Evolutionary conservation across 345 rosid genomes (phyloP), one percentile per base, ranked within the genome.

Genomic region (Nasturtium officinale): DNA sequence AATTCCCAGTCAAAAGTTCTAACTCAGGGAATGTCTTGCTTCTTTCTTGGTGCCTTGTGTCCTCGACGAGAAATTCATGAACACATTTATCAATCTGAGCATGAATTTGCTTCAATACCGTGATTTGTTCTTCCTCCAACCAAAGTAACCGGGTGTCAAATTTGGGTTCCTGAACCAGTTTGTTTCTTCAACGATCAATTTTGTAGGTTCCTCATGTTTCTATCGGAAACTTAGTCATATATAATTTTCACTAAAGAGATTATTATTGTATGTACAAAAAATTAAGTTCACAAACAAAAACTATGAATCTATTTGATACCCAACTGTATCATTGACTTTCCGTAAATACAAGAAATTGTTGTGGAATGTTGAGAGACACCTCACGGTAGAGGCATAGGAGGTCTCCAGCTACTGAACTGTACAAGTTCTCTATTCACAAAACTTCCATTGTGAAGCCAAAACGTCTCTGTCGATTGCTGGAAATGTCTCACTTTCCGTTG

Each of bases 361-460:
- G 35, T 65, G 72, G 67, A 32, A 71, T 46, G 25, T 43, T 5
- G 54, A 17, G 61, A 53, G 25, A 43, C 47, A 37, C 57, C 48
- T 83, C 75, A 87, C 21, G 97, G 99, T 58, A 91, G 82, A 75
- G 85, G 87, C 84, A 90, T 70, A 37, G 97, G 96, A 66, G 87
- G 87, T 71, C 72, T 83, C 99, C 99, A 95, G 52, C 75, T 73
- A 42, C 87, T 79, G 80, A 91, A 95, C 78, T 84, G 87, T 12
- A 83, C 79, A 64, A 91, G 80, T 70, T 87, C 80, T 65, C 90
- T 81, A 57, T 88, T 88, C 53, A 91, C 90, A 54, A 85, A 43
- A 42, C 96, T 79, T 29, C 82, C 78, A 78, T 95, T 87, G 78
- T 90, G 99, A 80, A 95, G 83, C 99, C 99, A 95, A 82, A 91